Base-by-base conservation (phyloP, 2,329 filamentous ascomycete genomes). In the Fusarium sambucinum region DNA sequence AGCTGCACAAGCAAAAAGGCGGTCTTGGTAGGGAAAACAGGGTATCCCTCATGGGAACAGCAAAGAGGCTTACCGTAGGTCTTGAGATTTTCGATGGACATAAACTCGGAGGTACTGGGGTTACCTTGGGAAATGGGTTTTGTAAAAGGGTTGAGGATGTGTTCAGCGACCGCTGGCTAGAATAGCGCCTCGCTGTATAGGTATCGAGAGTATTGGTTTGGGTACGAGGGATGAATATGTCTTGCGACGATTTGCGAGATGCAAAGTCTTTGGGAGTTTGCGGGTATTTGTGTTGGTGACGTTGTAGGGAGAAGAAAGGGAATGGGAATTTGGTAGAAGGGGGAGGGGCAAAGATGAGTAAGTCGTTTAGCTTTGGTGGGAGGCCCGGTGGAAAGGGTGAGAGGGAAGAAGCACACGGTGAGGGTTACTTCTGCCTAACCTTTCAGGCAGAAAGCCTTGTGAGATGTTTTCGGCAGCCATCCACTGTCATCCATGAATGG, bases 81-180 rank as follows among this genome's bases (percentile, higher is more conserved):
- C 90, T 96, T 96, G 85, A 96, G 92, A 89, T 96, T 96, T 94
- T 96, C 92, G 92, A 96, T 96, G 90, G 93, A 96, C 93, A 96
- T 96, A 94, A 93, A 94, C 91, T 92, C 90, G 90, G 86, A 88
- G 89, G 89, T 87, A 78, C 79, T 77, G 83, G 85, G 86, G 83
- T 82, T 75, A 80, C 81, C 76, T 80, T 80, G 83, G 85, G 84
- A 86, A 82, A 86, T 79, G 81, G 82, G 81, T 84, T 82, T 79
- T 81, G 73, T 79, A 66, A 75, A 72, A 75, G 58, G 73, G 66
- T 72, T 76, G 73, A 71, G 69, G 64, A 72, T 75, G 70, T 74
- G 70, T 76, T 78, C 74, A 85, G 84, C 84, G 84, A 86, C 83
- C 79, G 84, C 86, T 83, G 77, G 80, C 79, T 80, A 66, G 59